phyloP scores from a whole-genome alignment of 805 yeast species.

The Naumovozyma castellii region DNA sequence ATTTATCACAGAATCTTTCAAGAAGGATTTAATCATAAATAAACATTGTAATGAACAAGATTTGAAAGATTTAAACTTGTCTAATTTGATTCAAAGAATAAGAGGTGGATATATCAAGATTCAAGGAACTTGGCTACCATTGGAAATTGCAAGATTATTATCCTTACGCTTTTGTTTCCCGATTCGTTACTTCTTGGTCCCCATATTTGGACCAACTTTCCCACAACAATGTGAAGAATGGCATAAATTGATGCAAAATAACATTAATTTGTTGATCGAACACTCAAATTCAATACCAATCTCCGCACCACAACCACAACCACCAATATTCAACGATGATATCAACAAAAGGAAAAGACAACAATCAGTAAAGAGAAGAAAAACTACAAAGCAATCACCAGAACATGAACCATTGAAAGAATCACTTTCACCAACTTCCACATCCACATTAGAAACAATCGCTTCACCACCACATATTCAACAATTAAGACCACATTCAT shows the following conservation, averaged over 20 bases:
- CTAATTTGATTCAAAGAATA: slow-evolving; percentile 44
- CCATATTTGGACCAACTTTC: slow-evolving; percentile 68
- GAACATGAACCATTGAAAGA: too few relatives aligned
- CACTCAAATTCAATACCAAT: slow-evolving; percentile 18
- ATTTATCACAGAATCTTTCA: slow-evolving; percentile 10
- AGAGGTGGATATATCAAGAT: slow-evolving; percentile 86
- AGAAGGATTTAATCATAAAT: slow-evolving; percentile 5
- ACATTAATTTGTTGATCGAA: slow-evolving; percentile 59
- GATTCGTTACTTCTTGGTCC: slow-evolving; percentile 65
- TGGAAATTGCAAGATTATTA: slow-evolving; percentile 50
- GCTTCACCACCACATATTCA: slow-evolving; percentile 1
- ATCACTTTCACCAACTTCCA: neutral
- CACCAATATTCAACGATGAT: neutral
- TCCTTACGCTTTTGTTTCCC: slow-evolving; percentile 71
- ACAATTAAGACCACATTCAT: neutral
- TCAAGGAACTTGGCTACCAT: slow-evolving; percentile 91
- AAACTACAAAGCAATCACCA: neutral
- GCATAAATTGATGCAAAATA: neutral
- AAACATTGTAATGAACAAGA: slow-evolving; percentile 3
- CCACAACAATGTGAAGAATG: slow-evolving; percentile 26
- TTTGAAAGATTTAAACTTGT: slow-evolving; percentile 11
- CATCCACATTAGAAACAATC: neutral
- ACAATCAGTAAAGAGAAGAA: neutral
- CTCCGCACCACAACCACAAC: too few relatives aligned
- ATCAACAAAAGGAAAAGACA: too few relatives aligned